These are phyloP conservation scores for Cladosporium sp. DNA, from an alignment of 2,329 filamentous ascomycete genomes.

Conservation along the genomic window DNA sequence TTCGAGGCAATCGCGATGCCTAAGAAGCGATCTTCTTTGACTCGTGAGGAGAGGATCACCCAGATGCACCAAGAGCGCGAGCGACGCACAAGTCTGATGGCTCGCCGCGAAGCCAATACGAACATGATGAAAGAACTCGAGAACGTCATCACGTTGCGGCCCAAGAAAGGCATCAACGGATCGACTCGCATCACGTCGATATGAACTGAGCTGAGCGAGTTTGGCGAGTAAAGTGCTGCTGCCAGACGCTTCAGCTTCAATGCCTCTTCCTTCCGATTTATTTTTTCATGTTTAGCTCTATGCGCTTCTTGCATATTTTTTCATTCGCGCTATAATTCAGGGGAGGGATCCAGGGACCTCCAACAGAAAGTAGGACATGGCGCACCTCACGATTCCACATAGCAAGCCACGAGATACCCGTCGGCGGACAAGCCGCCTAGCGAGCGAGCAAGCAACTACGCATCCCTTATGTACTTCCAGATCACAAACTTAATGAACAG, in stretches of 20 bases:
- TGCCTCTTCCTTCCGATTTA: background rate
- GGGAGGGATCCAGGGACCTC: background rate
- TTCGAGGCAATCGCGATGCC: slow-evolving; percentile 88
- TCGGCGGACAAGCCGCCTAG: background rate
- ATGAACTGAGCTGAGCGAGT: slow-evolving; percentile 4
- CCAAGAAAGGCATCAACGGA: slow-evolving; percentile 22
- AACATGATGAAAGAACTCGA: slow-evolving; percentile 93
- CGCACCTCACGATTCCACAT: background rate
- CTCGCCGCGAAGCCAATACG: slow-evolving; percentile 76
- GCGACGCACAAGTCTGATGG: slow-evolving; percentile 67
- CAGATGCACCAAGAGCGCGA: slow-evolving; percentile 87
- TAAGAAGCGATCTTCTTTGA: slow-evolving; percentile 64
- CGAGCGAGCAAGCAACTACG: background rate
- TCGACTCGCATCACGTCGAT: slow-evolving; percentile 19
- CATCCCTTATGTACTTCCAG: background rate
- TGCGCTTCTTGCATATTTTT: background rate
- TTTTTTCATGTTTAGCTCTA: background rate
- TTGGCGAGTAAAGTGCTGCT: background rate
- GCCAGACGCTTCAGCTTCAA: background rate
- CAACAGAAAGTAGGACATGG: background rate
- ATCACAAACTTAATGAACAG: background rate
- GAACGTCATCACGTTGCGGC: slow-evolving; percentile 66
- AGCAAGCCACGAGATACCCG: background rate
- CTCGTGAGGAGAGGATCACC: slow-evolving; percentile 80
- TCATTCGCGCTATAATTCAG: background rate